A percentile compares a stretch with the other conserved stretches of the same genome.
phyloP scores from a whole-genome alignment of 2,329 filamentous ascomycete species.

The Myriosclerotinia duriaeana region DNA sequence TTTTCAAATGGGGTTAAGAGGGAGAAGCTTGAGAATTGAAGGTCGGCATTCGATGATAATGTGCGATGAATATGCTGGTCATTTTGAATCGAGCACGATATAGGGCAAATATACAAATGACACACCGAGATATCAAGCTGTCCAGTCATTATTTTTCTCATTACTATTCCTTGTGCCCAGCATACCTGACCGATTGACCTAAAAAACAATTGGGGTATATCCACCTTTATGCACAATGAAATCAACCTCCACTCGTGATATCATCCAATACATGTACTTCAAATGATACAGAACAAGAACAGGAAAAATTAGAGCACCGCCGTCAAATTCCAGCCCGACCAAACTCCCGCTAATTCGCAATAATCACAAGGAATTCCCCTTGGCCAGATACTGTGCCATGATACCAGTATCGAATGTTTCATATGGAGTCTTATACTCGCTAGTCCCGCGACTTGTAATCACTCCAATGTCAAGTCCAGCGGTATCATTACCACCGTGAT shows the following conservation, averaged over 20 bases:
- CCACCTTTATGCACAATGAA: constrained; percentile 13
- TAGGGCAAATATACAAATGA: background rate
- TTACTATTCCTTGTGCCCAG: background rate
- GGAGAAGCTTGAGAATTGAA: background rate
- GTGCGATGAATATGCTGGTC: background rate
- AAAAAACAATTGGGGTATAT: constrained; percentile 21
- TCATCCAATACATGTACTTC: constrained; percentile 14
- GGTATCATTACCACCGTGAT: constrained; percentile 4
- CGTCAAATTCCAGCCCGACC: background rate
- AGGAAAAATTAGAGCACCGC: background rate
- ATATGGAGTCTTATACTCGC: constrained; percentile 12
- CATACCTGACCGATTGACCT: background rate
- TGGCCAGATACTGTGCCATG: constrained; percentile 13
- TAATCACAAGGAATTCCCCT: constrained; percentile 19
- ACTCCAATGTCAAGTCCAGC: constrained; percentile 1
- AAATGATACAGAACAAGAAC: constrained; percentile 14
- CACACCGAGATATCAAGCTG: background rate
- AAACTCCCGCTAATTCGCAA: constrained; percentile 19
- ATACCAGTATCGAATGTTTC: constrained; percentile 8
- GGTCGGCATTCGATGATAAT: too few relatives aligned
- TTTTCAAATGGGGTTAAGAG: constrained; percentile 12
- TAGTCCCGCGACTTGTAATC: constrained; percentile 13
- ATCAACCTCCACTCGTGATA: constrained; percentile 6
- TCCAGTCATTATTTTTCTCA: constrained; percentile 5
- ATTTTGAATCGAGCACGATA: background rate